These are phyloP conservation scores for Auricularia sp. DNA, from an alignment of 768 basidiomycete genomes.

Conservation along the genomic window DNA sequence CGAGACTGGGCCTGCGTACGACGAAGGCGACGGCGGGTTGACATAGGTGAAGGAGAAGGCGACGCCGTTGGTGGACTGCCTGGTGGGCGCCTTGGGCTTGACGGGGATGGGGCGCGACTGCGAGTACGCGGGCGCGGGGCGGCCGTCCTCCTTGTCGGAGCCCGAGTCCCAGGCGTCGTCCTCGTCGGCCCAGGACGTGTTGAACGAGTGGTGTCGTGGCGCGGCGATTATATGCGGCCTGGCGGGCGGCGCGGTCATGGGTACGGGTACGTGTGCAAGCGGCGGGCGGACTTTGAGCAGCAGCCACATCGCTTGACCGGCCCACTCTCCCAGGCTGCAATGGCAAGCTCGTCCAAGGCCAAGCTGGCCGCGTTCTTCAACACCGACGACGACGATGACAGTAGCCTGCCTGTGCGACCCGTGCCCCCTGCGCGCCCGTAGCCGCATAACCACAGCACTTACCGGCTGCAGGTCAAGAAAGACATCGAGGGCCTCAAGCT, in stretches of 20 bases:
- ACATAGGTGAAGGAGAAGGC: conserved; percentile 78
- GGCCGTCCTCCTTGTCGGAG: conserved; percentile 19
- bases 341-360: conserved; percentile 28
- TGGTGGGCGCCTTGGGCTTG: conserved; percentile 21
- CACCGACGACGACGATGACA: conserved; percentile 65
- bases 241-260: background rate
- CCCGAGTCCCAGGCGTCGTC: conserved; percentile 85
- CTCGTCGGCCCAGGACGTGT: conserved; percentile 25
- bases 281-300: background rate
- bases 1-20: conserved; percentile 37
- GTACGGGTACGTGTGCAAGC: background rate
- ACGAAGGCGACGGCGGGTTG: conserved; percentile 60
- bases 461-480: conserved; percentile 45
- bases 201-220: background rate
- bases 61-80: conserved; percentile 43
- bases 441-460: conserved; percentile 26
- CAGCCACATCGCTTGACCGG: background rate
- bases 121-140: conserved; percentile 26
- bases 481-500: conserved; percentile 77
- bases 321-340: background rate
- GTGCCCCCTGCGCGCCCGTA: conserved; percentile 60
- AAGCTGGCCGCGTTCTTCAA: conserved; percentile 74
- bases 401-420: conserved; percentile 87
- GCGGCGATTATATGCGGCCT: background rate
- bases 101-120: conserved; percentile 40